These are phyloP conservation scores for Adiantum capillusveneris DNA, from an alignment of 75 land plant genomes.

Conservation along the genomic window DNA sequence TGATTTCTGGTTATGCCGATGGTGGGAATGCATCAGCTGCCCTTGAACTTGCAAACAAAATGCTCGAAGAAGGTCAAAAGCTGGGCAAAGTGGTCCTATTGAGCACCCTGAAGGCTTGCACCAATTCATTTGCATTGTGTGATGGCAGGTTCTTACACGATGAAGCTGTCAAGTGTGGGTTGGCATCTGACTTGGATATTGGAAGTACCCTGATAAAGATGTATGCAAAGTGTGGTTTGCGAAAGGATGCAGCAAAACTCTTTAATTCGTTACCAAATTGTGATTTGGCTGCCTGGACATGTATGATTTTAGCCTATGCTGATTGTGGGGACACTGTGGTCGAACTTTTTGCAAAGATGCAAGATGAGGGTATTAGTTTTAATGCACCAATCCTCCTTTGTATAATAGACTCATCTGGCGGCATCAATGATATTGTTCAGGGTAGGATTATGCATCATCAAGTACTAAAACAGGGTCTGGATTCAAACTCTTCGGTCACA, in stretches of 20 bases:
- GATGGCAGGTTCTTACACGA: conserved; percentile 12
- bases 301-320: background rate
- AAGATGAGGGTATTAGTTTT: background rate
- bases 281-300: background rate
- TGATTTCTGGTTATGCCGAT: conserved; percentile 5
- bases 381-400: background rate
- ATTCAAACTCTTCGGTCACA: background rate
- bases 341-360: background rate
- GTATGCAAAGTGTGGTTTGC: conserved; percentile 24
- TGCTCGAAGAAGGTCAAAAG: conserved; percentile 1
- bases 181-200: conserved; percentile 10
- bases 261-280: conserved; percentile 10
- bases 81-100: conserved; percentile 5
- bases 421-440: background rate
- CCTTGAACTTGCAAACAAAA: background rate
- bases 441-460: conserved; percentile 1
- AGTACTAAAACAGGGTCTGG: background rate
- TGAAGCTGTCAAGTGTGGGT: conserved; percentile 6
- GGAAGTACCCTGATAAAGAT: conserved; percentile 17
- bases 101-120: conserved; percentile 3
- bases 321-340: background rate
- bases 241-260: conserved; percentile 9
- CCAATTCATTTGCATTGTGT: background rate
- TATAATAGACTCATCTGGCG: background rate
- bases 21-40: conserved; percentile 7